phyloP scores from a whole-genome alignment of 768 basidiomycete genomes.

The Suillus subalutaceus region DNA sequence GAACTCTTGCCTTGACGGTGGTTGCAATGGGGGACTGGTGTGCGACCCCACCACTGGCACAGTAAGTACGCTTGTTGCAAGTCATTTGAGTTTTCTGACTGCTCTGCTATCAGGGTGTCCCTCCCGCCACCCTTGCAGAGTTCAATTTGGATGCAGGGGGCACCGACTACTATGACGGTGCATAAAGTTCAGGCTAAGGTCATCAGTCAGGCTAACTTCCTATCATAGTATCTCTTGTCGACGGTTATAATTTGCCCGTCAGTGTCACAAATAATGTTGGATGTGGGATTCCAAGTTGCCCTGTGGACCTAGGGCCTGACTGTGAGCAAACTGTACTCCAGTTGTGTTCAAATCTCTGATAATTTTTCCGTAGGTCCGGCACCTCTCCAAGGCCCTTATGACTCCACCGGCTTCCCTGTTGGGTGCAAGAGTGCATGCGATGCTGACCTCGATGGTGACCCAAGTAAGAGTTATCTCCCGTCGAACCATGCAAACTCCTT shows the following conservation, averaged over 20 bases:
- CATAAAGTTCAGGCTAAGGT: slow-evolving; percentile 1
- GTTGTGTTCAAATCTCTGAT: slow-evolving; percentile 6
- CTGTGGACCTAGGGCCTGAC: slow-evolving; percentile 61
- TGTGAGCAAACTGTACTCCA: slow-evolving; percentile 38
- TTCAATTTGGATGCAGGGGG: slow-evolving; percentile 56
- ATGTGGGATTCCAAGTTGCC: slow-evolving; percentile 58
- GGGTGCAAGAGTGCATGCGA: slow-evolving; percentile 66
- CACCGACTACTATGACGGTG: slow-evolving; percentile 64
- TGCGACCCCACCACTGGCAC: slow-evolving; percentile 58
- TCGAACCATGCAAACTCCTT: not conserved
- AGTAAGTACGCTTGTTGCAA: slow-evolving; percentile 23
- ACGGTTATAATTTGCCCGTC: slow-evolving; percentile 67
- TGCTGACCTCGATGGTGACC: slow-evolving; percentile 38
- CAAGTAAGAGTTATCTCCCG: slow-evolving; percentile 24
- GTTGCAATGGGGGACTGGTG: slow-evolving; percentile 68
- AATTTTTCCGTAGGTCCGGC: slow-evolving; percentile 43
- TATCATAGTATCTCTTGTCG: slow-evolving; percentile 60
- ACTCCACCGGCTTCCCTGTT: slow-evolving; percentile 54
- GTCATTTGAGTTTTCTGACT: not conserved
- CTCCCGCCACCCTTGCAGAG: slow-evolving; percentile 71
- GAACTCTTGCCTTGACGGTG: slow-evolving; percentile 64
- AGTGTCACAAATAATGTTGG: slow-evolving; percentile 56
- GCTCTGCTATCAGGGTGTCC: slow-evolving; percentile 48
- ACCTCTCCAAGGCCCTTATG: slow-evolving; percentile 53
- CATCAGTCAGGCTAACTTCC: not conserved